These are phyloP conservation scores for Aspergillus piperis DNA, from an alignment of 2,329 filamentous ascomycete genomes.

Conservation along the genomic window DNA sequence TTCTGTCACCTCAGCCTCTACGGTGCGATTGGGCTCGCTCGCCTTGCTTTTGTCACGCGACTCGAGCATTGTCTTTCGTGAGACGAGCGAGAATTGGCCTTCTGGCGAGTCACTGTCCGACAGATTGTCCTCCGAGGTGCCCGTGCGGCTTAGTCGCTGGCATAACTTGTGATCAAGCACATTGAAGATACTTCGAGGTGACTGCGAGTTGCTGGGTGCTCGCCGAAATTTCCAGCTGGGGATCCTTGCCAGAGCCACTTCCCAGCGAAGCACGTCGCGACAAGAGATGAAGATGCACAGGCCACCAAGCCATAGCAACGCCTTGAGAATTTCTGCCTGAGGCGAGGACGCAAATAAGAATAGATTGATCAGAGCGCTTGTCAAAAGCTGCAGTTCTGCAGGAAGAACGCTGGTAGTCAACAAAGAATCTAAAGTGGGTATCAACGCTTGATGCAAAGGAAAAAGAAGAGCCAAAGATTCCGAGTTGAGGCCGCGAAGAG, in stretches of 20 bases:
- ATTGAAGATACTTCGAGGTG: slow-evolving; percentile 42
- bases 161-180: slow-evolving; percentile 49
- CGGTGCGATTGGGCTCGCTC: slow-evolving; percentile 21
- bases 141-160: slow-evolving; percentile 49
- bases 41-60: slow-evolving; percentile 17
- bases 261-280: slow-evolving; percentile 75
- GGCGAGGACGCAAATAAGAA: slow-evolving; percentile 76
- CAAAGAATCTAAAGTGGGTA: slow-evolving; percentile 72
- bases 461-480: slow-evolving; percentile 70
- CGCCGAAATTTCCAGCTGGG: slow-evolving; percentile 86
- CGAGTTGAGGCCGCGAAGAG: slow-evolving; percentile 47
- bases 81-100: slow-evolving; percentile 31
- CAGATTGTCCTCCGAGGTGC: slow-evolving; percentile 36
- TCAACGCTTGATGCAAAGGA: slow-evolving; percentile 77
- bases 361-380: slow-evolving; percentile 78
- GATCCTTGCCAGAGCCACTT: slow-evolving; percentile 80
- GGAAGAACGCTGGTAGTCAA: slow-evolving; percentile 86
- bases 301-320: slow-evolving; percentile 82
- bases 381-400: slow-evolving; percentile 84
- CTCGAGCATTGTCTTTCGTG: slow-evolving; percentile 34
- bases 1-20: slow-evolving; percentile 28
- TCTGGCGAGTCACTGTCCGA: slow-evolving; percentile 42
- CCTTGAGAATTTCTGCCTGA: slow-evolving; percentile 81
- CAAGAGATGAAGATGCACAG: slow-evolving; percentile 73
- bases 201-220: slow-evolving; percentile 42